Evolutionary conservation across 345 rosid genomes (phyloP), one percentile per base, ranked within the genome.

Genomic region (Chamaenerion angustifolium): DNA sequence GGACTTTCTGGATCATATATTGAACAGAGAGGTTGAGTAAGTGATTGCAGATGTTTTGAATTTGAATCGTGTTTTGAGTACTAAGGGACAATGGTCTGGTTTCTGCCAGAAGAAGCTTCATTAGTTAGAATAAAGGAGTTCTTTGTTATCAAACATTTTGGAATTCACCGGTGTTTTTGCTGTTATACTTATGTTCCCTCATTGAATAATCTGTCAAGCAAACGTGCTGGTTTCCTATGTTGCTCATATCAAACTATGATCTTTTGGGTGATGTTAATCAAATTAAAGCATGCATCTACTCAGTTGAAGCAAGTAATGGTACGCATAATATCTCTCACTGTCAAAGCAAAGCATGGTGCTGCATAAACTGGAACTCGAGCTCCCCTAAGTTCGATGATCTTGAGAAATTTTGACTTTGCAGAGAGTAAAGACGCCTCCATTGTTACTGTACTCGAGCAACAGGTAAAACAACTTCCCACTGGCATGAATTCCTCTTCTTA

Each of bases 1-100:
- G 96, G 96, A 54, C 82, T 92, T 59, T 76, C 93, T 35, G 93
- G 98, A 17, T 84, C 96, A 8, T 87, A 87, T 55, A 76, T 92
- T 57, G 96, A 92, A 60, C 87, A 82, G 50, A 80, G 95, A 66
- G 76, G 88, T 54, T 69, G 48, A 0, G 67, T 72, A 3, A 67
- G 74, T 16, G 68, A 40, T 18, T 68, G 58, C 10, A 13, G 16
- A 12, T n/a, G 21, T 14, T 50, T 18, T 6, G 42, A 27, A 8
- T 16, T n/a, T 16, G 19, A 45, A 45, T 45, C 7, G 52, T 17
- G n/a, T 31, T 11, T 4, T 12, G 11, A 13, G 17, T 18, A 50
- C 0, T 50, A 2, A 0, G 7, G 42, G 18, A n/a, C n/a, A n/a
- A n/a, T 4, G 17, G 42, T 50, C 40, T 31, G 42, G 10, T 31